These are phyloP conservation scores for Massospora cicadina DNA, from an alignment of 371 early-diverging fungal species.

Conservation along the genomic window DNA sequence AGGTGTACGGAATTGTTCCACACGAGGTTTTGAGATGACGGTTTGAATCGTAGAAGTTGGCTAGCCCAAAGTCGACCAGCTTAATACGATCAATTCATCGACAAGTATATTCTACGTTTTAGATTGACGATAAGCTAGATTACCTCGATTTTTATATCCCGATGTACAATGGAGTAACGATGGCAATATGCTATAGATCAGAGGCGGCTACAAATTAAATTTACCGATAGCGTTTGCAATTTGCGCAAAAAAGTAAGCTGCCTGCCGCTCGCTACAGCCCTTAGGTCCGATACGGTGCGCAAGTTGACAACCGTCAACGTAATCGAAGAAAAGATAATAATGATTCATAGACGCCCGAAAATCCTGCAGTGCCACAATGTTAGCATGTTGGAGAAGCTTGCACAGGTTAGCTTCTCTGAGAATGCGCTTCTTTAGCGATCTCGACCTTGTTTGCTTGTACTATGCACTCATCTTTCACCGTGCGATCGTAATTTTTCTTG, in stretches of 20 bases:
- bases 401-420: slow-evolving; percentile 9
- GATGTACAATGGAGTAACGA: slow-evolving; percentile 9
- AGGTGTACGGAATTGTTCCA: slow-evolving; percentile 10
- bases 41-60: slow-evolving; percentile 8
- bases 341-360: neutral
- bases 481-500: neutral
- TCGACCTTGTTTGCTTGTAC: neutral
- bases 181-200: slow-evolving; percentile 9
- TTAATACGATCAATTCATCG: slow-evolving; percentile 7
- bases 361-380: slow-evolving; percentile 8
- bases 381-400: slow-evolving; percentile 5
- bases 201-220: neutral
- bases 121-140: neutral
- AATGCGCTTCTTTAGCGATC: slow-evolving; percentile 1
- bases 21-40: slow-evolving; percentile 7
- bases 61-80: slow-evolving; percentile 11
- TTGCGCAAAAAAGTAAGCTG: slow-evolving; percentile 3
- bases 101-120: slow-evolving; percentile 5
- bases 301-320: slow-evolving; percentile 8
- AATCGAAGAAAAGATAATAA: slow-evolving; percentile 10
- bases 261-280: slow-evolving; percentile 7
- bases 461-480: neutral
- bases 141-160: slow-evolving; percentile 11
- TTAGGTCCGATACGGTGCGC: slow-evolving; percentile 1
- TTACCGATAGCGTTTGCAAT: slow-evolving; percentile 8